Conservation (phyloP, 441 rosid species). For the Erodium trifolium region DNA sequence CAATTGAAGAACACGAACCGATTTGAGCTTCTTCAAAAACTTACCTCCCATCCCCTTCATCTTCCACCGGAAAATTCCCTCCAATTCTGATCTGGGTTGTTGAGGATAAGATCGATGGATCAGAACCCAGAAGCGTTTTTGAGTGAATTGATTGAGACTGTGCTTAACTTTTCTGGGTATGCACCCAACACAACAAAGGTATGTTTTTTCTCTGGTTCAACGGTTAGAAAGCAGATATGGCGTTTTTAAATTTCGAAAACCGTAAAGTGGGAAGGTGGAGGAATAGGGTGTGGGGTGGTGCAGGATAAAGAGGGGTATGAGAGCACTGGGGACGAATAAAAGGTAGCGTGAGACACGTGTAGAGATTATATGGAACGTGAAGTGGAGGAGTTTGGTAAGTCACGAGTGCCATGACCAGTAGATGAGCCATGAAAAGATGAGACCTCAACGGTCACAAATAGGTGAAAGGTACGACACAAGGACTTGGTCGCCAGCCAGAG, state of each 20-base stretch:
- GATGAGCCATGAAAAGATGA: neutral
- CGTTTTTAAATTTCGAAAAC: slow-evolving; percentile 1
- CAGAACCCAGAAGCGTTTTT: neutral
- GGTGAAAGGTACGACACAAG: neutral
- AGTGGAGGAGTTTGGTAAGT: neutral
- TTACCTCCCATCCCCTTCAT: slow-evolving; percentile 80
- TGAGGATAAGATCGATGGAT: neutral
- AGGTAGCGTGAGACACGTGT: neutral
- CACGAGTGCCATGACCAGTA: neutral
- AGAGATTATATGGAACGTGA: neutral
- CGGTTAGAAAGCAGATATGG: slow-evolving; percentile 1
- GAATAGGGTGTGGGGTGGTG: neutral
- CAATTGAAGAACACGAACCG: slow-evolving; percentile 51
- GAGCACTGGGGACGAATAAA: neutral
- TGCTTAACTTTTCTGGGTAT: no score
- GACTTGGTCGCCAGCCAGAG: no score
- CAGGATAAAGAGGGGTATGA: neutral
- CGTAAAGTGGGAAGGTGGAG: neutral
- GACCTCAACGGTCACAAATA: neutral
- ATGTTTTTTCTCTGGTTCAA: neutral
- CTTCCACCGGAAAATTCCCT: neutral
- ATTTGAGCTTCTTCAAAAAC: slow-evolving; percentile 54
- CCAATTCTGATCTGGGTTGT: slow-evolving; percentile 10
- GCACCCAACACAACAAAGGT: no score
- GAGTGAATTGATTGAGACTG: neutral